Evolutionary conservation across 768 basidiomycete genomes (phyloP), one percentile per base, ranked within the genome.

Genomic region (Glaciozyma antarctica): DNA sequence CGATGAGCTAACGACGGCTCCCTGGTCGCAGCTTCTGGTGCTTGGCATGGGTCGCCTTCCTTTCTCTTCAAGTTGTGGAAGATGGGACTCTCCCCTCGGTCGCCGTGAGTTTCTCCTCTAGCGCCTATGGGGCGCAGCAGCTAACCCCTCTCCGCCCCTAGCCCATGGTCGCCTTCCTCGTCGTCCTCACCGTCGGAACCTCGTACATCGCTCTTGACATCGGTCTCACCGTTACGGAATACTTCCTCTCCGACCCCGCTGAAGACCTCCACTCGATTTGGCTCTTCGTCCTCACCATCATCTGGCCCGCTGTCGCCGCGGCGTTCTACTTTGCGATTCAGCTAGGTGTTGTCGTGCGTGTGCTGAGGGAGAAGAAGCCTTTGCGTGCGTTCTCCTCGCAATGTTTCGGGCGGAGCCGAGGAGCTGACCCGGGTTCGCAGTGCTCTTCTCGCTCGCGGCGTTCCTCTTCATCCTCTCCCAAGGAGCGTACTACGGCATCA

Each of bases 121-220:
- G 4, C 47, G 52, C 30, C 6, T 41, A 3, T 30, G 41, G 3
- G 19, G n/a, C 52, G 21, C 24, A 26, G 4, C n/a, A n/a, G 6
- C 24, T n/a, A 17, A 26, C 38, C 24, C 19, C 21, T 54, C 54
- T 24, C 30, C 38, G 30, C 41, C 1, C 38, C 19, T 53, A 60
- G 65, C 64, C 62, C 21, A 61, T 65, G 60, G 48, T 63, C 48
- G 24, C 47, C 24, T 60, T 61, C 55, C 32, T 60, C 1, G 48
- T 66, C 10, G 51, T 72, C 61, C 66, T 89, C 69, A 86, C 92
- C 74, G 83, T 80, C 9, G 82, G 84, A 3, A 87, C 88, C 1
- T 81, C 82, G 6, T 97, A 94, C 76, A 86, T 98, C 75, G 82
- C 86, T 0, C 82, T 95, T 68, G 93, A 98, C 74, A 82, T 86